These are phyloP conservation scores for Phylloporus sp. DNA, from an alignment of 768 basidiomycete genomes.

Conservation along the genomic window DNA sequence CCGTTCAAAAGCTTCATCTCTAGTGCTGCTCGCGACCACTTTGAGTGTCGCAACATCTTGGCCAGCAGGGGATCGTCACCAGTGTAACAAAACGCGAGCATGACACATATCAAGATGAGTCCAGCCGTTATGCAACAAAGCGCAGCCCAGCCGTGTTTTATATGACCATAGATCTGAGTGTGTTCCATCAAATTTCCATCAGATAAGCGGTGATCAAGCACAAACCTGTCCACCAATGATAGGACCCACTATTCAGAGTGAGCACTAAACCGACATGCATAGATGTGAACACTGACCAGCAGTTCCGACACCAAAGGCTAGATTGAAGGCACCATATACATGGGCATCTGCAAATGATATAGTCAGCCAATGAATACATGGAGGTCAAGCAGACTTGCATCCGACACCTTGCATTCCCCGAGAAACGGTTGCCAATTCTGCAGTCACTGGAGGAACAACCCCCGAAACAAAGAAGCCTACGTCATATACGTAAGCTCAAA, in stretches of 20 bases:
- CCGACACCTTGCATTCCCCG: slow-evolving; percentile 59
- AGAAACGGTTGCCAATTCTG: slow-evolving; percentile 63
- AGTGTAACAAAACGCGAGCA: slow-evolving; percentile 44
- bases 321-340: slow-evolving; percentile 70
- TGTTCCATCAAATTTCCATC: not conserved
- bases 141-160: slow-evolving; percentile 55
- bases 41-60: slow-evolving; percentile 22
- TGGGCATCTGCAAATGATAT: slow-evolving; percentile 52
- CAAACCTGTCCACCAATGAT: slow-evolving; percentile 63
- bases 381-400: slow-evolving; percentile 41
- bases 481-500: not conserved
- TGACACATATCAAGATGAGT: slow-evolving; percentile 36
- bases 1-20: slow-evolving; percentile 10
- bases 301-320: slow-evolving; percentile 65
- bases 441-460: slow-evolving; percentile 55
- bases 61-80: slow-evolving; percentile 44
- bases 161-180: slow-evolving; percentile 55
- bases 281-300: slow-evolving; percentile 39
- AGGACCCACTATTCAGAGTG: slow-evolving; percentile 53
- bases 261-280: not conserved
- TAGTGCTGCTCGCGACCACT: slow-evolving; percentile 7
- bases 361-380: not conserved
- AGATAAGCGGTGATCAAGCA: slow-evolving; percentile 1
- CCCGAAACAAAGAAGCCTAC: slow-evolving; percentile 62
- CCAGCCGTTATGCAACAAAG: slow-evolving; percentile 48